These are phyloP conservation scores for Chamaenerion angustifolium DNA, from an alignment of 345 rosid species.

Conservation along the genomic window DNA sequence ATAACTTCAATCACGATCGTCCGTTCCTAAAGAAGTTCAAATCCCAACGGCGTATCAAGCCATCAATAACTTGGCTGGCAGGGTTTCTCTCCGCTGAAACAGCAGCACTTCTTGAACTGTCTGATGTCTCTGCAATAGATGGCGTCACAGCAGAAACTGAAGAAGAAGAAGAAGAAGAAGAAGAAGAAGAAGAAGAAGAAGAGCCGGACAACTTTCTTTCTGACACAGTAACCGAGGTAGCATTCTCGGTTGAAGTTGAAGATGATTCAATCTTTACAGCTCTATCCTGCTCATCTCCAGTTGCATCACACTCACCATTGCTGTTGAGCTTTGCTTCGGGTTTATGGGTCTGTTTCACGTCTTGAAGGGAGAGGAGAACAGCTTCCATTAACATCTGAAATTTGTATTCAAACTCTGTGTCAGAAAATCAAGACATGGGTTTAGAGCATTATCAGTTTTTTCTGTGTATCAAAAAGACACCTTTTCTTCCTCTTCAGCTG, in stretches of 20 bases:
- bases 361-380: slow-evolving; percentile 23
- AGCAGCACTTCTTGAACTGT: neutral
- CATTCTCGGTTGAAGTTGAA: neutral
- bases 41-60: slow-evolving; percentile 11
- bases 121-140: slow-evolving; percentile 7
- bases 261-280: slow-evolving; percentile 2
- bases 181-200: slow-evolving; percentile 3
- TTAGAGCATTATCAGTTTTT: too few species aligned
- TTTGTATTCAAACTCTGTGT: neutral
- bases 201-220: neutral
- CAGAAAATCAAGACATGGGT: too few species aligned
- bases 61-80: slow-evolving; percentile 5
- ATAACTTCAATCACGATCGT: neutral
- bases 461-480: slow-evolving; percentile 4
- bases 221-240: neutral
- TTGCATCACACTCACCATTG: slow-evolving; percentile 3
- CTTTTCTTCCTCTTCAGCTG: slow-evolving; percentile 38
- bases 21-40: slow-evolving; percentile 6
- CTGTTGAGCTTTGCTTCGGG: slow-evolving; percentile 2
- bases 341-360: slow-evolving; percentile 1
- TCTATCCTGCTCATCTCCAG: neutral
- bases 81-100: neutral
- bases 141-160: neutral
- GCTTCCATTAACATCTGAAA: slow-evolving; percentile 38
- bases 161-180: slow-evolving; percentile 4